These are phyloP conservation scores for Senna siamea DNA, from an alignment of 306 rosid genomes.

Conservation along the genomic window DNA sequence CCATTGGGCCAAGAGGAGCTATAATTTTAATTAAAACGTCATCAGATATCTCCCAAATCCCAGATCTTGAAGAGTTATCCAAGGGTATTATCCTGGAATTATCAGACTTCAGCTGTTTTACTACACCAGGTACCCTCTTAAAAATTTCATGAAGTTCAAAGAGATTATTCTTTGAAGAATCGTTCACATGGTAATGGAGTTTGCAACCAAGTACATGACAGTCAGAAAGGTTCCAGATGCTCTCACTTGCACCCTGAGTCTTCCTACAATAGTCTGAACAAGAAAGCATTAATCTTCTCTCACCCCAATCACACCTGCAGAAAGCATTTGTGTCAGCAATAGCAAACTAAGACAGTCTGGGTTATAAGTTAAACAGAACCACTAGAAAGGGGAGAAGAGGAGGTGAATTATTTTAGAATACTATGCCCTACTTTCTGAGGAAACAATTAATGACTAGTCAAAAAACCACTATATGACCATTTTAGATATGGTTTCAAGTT, in stretches of 20 bases:
- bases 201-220: slow-evolving; percentile 92
- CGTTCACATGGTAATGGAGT: slow-evolving; percentile 55
- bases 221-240: slow-evolving; percentile 76
- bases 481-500: background rate
- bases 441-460: slow-evolving; percentile 10
- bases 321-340: slow-evolving; percentile 16
- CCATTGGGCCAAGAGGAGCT: slow-evolving; percentile 61
- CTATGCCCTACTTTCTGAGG: slow-evolving; percentile 2
- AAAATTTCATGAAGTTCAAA: slow-evolving; percentile 95
- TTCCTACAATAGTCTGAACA: slow-evolving; percentile 46
- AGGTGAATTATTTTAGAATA: slow-evolving; percentile 6
- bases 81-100: slow-evolving; percentile 59
- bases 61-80: slow-evolving; percentile 48
- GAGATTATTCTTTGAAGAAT: slow-evolving; percentile 59
- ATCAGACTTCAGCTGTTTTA: slow-evolving; percentile 40
- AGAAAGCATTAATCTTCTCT: slow-evolving; percentile 64
- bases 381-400: background rate
- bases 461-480: slow-evolving; percentile 9
- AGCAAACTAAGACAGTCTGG: slow-evolving; percentile 33
- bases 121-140: slow-evolving; percentile 70
- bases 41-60: slow-evolving; percentile 84
- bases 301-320: slow-evolving; percentile 83
- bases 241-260: slow-evolving; percentile 39
- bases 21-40: slow-evolving; percentile 68
- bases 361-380: background rate